phyloP scores from a whole-genome alignment of 495 filamentous ascomycete genomes.

The Xylaria flabelliformis region DNA sequence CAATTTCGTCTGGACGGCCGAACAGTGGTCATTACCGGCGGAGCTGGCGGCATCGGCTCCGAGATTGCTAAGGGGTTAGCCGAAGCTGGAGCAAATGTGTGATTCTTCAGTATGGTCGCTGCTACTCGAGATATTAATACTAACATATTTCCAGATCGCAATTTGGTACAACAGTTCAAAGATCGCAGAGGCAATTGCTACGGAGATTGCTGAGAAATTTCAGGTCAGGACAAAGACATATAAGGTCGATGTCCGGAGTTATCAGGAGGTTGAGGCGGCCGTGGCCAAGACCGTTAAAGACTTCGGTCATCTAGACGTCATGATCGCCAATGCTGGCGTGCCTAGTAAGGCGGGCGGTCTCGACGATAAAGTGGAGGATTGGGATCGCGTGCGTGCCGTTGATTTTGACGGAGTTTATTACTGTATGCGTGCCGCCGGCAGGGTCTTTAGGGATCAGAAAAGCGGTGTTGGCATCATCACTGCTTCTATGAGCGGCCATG shows the following conservation, averaged over 20 bases:
- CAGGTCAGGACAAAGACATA: slow-evolving; percentile 72
- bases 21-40: slow-evolving; percentile 73
- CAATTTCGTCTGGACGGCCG: slow-evolving; percentile 77
- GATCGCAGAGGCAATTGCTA: slow-evolving; percentile 69
- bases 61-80: slow-evolving; percentile 75
- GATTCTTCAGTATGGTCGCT: slow-evolving; percentile 66
- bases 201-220: slow-evolving; percentile 63
- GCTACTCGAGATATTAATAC: background rate
- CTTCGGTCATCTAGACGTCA: slow-evolving; percentile 83
- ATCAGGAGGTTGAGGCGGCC: slow-evolving; percentile 68
- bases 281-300: slow-evolving; percentile 78
- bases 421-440: slow-evolving; percentile 70
- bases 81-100: slow-evolving; percentile 74
- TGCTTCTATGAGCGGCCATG: slow-evolving; percentile 72
- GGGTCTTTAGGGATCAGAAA: slow-evolving; percentile 67
- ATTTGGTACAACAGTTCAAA: slow-evolving; percentile 54
- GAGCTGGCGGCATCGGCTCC: slow-evolving; percentile 76
- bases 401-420: slow-evolving; percentile 70
- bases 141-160: slow-evolving; percentile 9
- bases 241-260: slow-evolving; percentile 62
- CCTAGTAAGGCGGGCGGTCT: slow-evolving; percentile 68
- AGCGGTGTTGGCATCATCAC: slow-evolving; percentile 69
- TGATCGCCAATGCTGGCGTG: slow-evolving; percentile 75
- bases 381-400: slow-evolving; percentile 71
- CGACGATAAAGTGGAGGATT: slow-evolving; percentile 68